A percentile compares a stretch with the other conserved stretches of the same genome.
These are phyloP conservation scores for Thermochaetoides thermophila DNA, from an alignment of 495 filamentous ascomycete species.

Conservation along the genomic window DNA sequence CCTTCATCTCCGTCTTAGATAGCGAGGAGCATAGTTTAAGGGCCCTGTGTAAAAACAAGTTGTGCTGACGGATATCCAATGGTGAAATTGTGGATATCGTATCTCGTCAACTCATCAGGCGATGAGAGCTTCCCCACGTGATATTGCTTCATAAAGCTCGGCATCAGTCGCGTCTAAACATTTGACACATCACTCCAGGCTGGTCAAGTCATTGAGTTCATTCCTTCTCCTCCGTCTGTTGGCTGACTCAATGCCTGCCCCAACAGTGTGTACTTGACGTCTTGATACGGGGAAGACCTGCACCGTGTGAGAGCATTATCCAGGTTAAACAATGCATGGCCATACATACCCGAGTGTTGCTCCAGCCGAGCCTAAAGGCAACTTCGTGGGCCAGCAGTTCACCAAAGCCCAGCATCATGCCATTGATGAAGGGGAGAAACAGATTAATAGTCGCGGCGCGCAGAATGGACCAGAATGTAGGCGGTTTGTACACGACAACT, in stretches of 20 bases:
- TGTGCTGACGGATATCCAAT: too few species aligned
- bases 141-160: too few species aligned
- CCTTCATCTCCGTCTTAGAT: too few species aligned
- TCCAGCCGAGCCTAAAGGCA: constrained; percentile 85
- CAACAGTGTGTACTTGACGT: constrained; percentile 31
- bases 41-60: too few species aligned
- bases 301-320: not conserved
- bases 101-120: too few species aligned
- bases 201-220: constrained; percentile 30
- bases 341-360: constrained; percentile 66
- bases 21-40: too few species aligned
- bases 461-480: constrained; percentile 69
- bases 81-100: too few species aligned
- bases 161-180: not conserved
- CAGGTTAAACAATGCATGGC: not conserved
- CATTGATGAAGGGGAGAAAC: constrained; percentile 88
- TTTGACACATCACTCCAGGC: constrained; percentile 28
- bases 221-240: constrained; percentile 23
- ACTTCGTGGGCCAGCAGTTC: constrained; percentile 93
- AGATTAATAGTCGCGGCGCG: constrained; percentile 91
- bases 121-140: too few species aligned
- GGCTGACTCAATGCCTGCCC: constrained; percentile 37
- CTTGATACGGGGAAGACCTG: constrained; percentile 36
- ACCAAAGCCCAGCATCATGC: constrained; percentile 94
- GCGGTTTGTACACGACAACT: constrained; percentile 77